phyloP scores from a whole-genome alignment of 176 grass and related monocot species.

The Metroxylon sagu region DNA sequence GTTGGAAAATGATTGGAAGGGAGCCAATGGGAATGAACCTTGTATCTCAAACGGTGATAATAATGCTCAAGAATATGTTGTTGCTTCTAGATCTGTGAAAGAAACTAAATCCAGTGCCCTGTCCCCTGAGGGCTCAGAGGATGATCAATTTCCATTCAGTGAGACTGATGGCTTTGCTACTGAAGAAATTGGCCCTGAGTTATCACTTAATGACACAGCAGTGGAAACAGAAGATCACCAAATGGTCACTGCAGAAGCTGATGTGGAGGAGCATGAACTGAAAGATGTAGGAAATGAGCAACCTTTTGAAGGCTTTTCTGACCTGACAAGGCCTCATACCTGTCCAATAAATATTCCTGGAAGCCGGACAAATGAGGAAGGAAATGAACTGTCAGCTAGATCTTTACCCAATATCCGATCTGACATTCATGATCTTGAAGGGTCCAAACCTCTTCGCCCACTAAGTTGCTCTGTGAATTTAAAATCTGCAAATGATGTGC shows the following conservation, averaged over 20 bases:
- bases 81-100: slow-evolving; percentile 19
- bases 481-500: slow-evolving; percentile 27
- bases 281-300: not conserved
- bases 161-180: slow-evolving; percentile 50
- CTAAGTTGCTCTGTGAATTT: slow-evolving; percentile 53
- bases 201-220: slow-evolving; percentile 15
- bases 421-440: slow-evolving; percentile 63
- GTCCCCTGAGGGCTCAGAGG: slow-evolving; percentile 43
- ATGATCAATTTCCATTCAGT: slow-evolving; percentile 72
- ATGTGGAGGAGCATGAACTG: slow-evolving; percentile 31
- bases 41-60: slow-evolving; percentile 17
- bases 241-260: slow-evolving; percentile 23
- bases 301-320: slow-evolving; percentile 24
- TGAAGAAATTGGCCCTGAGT: slow-evolving; percentile 25
- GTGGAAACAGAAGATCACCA: slow-evolving; percentile 19
- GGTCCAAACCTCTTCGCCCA: slow-evolving; percentile 34
- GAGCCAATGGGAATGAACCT: slow-evolving; percentile 12
- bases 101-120: slow-evolving; percentile 21
- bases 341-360: slow-evolving; percentile 51
- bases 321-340: slow-evolving; percentile 30
- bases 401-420: slow-evolving; percentile 65
- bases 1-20: slow-evolving; percentile 10
- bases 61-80: slow-evolving; percentile 6
- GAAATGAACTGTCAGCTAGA: slow-evolving; percentile 33
- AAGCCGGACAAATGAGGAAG: slow-evolving; percentile 18